Conservation (phyloP, 768 basidiomycete genomes). For the Kwoniella mangroviensis region DNA sequence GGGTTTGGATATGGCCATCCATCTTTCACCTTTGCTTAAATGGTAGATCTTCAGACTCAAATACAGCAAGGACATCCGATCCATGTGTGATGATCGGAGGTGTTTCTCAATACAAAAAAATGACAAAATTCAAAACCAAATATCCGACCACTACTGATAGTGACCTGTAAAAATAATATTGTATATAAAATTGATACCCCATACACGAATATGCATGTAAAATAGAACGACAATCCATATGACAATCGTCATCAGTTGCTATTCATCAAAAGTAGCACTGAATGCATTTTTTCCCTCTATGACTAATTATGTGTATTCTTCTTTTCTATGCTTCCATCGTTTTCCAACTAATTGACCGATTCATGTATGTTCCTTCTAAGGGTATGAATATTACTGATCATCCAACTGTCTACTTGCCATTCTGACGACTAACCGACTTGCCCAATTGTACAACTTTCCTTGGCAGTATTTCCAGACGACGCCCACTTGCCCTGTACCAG, state of each 20-base stretch:
- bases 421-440: no score
- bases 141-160: not conserved
- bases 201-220: not conserved
- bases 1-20: slow-evolving; percentile 1
- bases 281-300: no score
- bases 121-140: not conserved
- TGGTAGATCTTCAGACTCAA: not conserved
- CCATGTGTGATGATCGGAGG: not conserved
- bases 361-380: no score
- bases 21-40: not conserved
- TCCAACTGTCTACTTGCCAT: no score
- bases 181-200: not conserved
- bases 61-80: not conserved
- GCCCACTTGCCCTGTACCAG: no score
- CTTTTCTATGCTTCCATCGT: no score
- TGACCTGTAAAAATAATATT: not conserved
- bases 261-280: no score
- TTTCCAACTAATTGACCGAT: no score
- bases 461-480: no score
- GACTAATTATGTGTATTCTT: no score
- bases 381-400: no score
- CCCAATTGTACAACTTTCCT: no score
- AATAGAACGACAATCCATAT: not conserved
- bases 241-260: not conserved
- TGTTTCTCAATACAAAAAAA: not conserved